Evolutionary conservation across 352 stramenopile genomes (phyloP).

Genomic region (Globisporangium irregulare): DNA sequence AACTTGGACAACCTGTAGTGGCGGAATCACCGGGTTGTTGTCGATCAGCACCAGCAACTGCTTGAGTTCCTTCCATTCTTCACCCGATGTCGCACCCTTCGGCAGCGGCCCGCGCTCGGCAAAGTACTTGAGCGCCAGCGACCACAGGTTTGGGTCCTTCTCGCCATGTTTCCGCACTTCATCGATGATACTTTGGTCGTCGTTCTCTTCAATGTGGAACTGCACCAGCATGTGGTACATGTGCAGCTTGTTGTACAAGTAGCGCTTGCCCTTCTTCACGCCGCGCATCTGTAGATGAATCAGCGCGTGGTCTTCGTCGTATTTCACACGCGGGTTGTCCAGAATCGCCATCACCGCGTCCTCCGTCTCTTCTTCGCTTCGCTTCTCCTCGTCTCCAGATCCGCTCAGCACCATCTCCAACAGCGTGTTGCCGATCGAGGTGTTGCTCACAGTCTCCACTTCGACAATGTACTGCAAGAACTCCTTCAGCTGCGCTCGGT

Average conservation of each 20-base stretch:
- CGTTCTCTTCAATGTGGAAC: conserved; percentile 91
- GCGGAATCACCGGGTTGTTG: conserved; percentile 75
- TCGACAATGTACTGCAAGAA: conserved; percentile 90
- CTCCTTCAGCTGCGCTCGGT: conserved; percentile 84
- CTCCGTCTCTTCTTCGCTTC: conserved; percentile 64
- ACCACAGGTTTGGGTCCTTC: conserved; percentile 90
- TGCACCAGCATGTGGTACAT: conserved; percentile 95
- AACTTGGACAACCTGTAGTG: conserved; percentile 84
- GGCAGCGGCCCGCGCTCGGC: conserved; percentile 72
- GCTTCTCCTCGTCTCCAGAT: conserved; percentile 35
- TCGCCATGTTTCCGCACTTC: conserved; percentile 88
- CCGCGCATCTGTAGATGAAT: conserved; percentile 91
- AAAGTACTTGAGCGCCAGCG: conserved; percentile 89
- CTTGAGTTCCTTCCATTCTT: conserved; percentile 81
- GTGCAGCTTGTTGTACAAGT: conserved; percentile 92
- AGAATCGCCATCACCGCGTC: conserved; percentile 85
- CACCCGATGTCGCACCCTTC: conserved; percentile 52
- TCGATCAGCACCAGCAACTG: conserved; percentile 78
- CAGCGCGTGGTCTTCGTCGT: conserved; percentile 92
- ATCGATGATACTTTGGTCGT: conserved; percentile 87
- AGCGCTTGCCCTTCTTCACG: conserved; percentile 92
- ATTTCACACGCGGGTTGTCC: conserved; percentile 87
- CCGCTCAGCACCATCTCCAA: conserved; percentile 87
- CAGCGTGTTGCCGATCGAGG: conserved; percentile 88
- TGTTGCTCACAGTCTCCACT: conserved; percentile 85